phyloP scores from a whole-genome alignment of 1,139 yeast genomes.

The Hansenula sp. region DNA sequence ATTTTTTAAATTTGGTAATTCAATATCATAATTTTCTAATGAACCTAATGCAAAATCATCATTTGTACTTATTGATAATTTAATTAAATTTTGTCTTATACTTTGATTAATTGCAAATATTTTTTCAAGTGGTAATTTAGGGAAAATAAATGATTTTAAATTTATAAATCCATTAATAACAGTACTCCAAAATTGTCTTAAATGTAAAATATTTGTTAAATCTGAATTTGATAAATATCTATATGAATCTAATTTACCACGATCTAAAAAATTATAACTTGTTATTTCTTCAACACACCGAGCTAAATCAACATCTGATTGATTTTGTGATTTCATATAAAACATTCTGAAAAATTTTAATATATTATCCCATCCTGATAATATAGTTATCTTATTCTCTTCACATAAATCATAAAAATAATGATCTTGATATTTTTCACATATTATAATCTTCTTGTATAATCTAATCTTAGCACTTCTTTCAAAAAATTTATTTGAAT shows the following conservation, averaged over 20 bases:
- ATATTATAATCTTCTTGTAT: conserved; percentile 15
- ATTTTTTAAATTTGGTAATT: conserved; percentile 4
- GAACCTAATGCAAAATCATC: conserved; percentile 1
- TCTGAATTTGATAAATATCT: conserved; percentile 9
- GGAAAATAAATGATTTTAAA: conserved; percentile 12
- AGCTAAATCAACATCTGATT: conserved; percentile 3
- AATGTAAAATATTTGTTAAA: conserved; percentile 10
- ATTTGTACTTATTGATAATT: conserved; percentile 9
- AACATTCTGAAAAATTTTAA: conserved; percentile 12
- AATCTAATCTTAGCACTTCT: conserved; percentile 15
- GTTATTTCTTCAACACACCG: conserved; percentile 14
- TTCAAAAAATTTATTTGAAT: conserved; percentile 9
- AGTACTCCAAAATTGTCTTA: conserved; percentile 19
- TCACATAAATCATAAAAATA: conserved; percentile 11
- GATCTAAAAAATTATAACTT: conserved; percentile 17
- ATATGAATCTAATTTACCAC: conserved; percentile 17
- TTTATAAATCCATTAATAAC: conserved; percentile 11
- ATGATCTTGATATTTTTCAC: conserved; percentile 20
- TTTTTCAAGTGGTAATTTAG: conserved; percentile 15
- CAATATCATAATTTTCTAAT: background rate
- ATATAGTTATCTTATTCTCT: conserved; percentile 10
- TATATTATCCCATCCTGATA: conserved; percentile 21
- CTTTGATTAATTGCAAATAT: conserved; percentile 5
- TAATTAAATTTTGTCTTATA: conserved; percentile 4
- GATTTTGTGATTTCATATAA: conserved; percentile 5